Evolutionary conservation across 2,329 filamentous ascomycete species (phyloP), one percentile per base, ranked within the genome.

Genomic region (Stagonosporopsis cucurbitacearum): DNA sequence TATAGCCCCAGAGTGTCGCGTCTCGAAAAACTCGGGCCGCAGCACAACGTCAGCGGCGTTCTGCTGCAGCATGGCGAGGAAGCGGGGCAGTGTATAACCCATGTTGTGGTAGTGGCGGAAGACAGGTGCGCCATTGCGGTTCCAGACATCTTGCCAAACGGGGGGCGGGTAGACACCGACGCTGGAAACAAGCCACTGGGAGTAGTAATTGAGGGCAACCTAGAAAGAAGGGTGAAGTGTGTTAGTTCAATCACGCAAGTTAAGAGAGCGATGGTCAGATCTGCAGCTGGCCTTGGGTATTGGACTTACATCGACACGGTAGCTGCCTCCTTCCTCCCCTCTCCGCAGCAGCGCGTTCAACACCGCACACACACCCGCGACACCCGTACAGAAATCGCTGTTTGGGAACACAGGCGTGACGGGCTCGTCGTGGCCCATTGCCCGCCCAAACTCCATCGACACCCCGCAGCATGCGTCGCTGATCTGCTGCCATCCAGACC

Each of bases 401-500:
- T 80, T 80, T 0, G 78, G 78, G 41, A 80, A 78, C 3, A 79
- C 64, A 0, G 78, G 77, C 2, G 78, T 80, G 0, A 81, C 77
- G 0, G 78, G 66, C 54, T 80, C 79, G 36, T 79, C 72, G 30
- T 75, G 67, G 0, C 79, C 78, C 77, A 79, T 83, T 0, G 79
- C 80, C 30, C 75, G 65, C 0, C 79, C 81, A 59, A 78, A 83
- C 25, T 73, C 77, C 50, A 76, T 71, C 0, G 79, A 81, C 0
- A 83, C 76, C 25, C 81, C 81, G 49, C 63, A 66, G 49, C 65
- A 68, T 3, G 79, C 78, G 63, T 84, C 81, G 26, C 75, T 78
- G 50, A 84, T 82, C 63, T 82, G 81, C 67, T 84, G 82, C 81
- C 81, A 84, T 1, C 82, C 82, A 33, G 73, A 78, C 4, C 81